These are phyloP conservation scores for Quillaja saponaria DNA, from an alignment of 306 rosid genomes.

Conservation along the genomic window DNA sequence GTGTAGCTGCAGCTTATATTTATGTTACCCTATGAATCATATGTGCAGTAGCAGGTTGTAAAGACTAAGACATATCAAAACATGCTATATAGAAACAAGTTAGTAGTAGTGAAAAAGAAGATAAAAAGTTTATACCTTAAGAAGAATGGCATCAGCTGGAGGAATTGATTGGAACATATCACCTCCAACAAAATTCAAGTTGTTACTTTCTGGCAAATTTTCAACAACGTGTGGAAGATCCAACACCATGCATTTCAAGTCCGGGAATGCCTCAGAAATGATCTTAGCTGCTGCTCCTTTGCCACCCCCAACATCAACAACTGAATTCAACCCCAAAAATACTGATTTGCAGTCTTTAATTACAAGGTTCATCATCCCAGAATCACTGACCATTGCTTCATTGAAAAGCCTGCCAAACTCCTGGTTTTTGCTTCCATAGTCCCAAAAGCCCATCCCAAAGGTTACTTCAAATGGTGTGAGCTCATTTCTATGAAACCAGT, in stretches of 20 bases:
- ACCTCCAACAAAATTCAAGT: slow-evolving; percentile 39
- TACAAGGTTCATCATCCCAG: slow-evolving; percentile 31
- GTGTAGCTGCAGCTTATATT: no score
- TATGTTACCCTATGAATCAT: no score
- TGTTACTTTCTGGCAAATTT: slow-evolving; percentile 13
- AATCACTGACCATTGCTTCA: slow-evolving; percentile 35
- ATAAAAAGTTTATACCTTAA: no score
- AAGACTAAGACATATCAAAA: no score
- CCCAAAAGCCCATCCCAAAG: slow-evolving; percentile 23
- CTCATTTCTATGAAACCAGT: slow-evolving; percentile 23
- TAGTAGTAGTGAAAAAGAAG: no score
- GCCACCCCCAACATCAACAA: slow-evolving; percentile 45
- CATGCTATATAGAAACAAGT: no score
- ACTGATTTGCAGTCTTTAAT: slow-evolving; percentile 28
- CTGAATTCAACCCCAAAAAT: slow-evolving; percentile 30
- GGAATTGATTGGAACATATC: slow-evolving; percentile 40
- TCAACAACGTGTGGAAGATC: slow-evolving; percentile 40
- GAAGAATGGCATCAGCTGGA: slow-evolving; percentile 33
- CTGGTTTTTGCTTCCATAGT: neutral
- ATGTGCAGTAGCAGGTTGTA: no score
- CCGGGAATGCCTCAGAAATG: slow-evolving; percentile 34
- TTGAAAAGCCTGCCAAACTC: slow-evolving; percentile 1
- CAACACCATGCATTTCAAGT: slow-evolving; percentile 33
- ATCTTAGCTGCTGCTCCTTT: slow-evolving; percentile 21
- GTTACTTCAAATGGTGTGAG: slow-evolving; percentile 22